phyloP scores from a whole-genome alignment of 208 protist genomes.

The Trypanosoma avium region DNA sequence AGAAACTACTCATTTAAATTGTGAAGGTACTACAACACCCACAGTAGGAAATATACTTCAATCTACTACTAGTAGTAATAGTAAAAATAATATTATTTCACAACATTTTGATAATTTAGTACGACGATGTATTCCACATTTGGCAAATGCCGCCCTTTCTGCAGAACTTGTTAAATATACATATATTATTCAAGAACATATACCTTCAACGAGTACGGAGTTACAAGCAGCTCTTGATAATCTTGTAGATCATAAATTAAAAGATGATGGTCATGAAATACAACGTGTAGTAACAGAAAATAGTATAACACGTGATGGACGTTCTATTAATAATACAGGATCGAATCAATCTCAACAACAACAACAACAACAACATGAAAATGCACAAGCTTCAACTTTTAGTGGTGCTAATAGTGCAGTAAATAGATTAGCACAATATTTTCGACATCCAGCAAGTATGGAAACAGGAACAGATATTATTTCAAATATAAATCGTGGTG shows the following conservation, averaged over 20 bases:
- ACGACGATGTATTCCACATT: constrained; percentile 63
- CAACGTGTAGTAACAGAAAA: neutral
- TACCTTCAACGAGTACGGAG: constrained; percentile 47
- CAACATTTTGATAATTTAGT: constrained; percentile 64
- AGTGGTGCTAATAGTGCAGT: constrained; percentile 18
- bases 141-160: constrained; percentile 64
- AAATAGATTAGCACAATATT: constrained; percentile 31
- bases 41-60: neutral
- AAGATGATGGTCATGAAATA: constrained; percentile 29
- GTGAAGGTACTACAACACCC: neutral
- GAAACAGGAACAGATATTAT: neutral
- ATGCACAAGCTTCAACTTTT: constrained; percentile 25
- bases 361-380: constrained; percentile 2
- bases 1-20: neutral
- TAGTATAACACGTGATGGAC: neutral
- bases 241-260: constrained; percentile 75
- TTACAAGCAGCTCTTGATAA: constrained; percentile 64
- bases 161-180: constrained; percentile 62
- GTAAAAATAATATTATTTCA: constrained; percentile 10
- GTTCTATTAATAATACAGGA: neutral
- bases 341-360: neutral
- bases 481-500: neutral
- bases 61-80: neutral
- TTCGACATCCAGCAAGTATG: constrained; percentile 9
- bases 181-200: constrained; percentile 43